phyloP scores from a whole-genome alignment of 352 stramenopile species.

The Thraustochytrium sp. region DNA sequence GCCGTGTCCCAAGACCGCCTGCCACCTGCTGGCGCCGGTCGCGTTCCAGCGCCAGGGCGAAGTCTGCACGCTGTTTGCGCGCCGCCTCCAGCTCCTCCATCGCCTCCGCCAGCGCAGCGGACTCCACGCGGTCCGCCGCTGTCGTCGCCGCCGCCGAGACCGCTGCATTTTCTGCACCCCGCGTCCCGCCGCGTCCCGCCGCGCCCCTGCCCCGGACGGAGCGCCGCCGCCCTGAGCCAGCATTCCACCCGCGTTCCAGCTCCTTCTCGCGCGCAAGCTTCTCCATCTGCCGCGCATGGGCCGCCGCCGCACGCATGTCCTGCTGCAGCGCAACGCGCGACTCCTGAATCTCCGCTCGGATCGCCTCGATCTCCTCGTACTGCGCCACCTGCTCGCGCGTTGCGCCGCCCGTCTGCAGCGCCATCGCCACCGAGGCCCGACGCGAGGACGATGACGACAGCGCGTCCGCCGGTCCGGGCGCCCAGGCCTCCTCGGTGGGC shows the following conservation, averaged over 20 bases:
- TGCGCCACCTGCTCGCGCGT: too few species aligned
- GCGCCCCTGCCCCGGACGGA: too few species aligned
- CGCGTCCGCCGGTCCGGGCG: too few species aligned
- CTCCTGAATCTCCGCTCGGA: background rate
- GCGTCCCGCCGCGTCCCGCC: too few species aligned
- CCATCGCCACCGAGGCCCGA: too few species aligned
- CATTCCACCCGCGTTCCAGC: constrained; percentile 16
- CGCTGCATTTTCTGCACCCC: too few species aligned
- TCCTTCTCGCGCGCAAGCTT: background rate
- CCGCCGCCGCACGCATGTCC: background rate
- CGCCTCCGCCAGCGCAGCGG: background rate
- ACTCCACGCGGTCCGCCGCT: background rate
- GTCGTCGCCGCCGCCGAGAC: too few species aligned
- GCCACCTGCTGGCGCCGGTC: background rate
- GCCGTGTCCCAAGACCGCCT: background rate
- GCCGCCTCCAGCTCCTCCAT: constrained; percentile 1
- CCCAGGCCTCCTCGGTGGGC: background rate
- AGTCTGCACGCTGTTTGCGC: background rate
- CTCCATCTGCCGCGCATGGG: constrained; percentile 6
- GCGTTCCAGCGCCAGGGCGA: background rate
- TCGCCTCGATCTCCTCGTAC: background rate
- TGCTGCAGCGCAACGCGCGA: background rate
- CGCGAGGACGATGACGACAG: too few species aligned
- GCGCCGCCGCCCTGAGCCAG: background rate
- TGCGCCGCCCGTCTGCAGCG: too few species aligned